Conservation (phyloP, 1,139 yeast species). For the Geotrichum reessii region DNA sequence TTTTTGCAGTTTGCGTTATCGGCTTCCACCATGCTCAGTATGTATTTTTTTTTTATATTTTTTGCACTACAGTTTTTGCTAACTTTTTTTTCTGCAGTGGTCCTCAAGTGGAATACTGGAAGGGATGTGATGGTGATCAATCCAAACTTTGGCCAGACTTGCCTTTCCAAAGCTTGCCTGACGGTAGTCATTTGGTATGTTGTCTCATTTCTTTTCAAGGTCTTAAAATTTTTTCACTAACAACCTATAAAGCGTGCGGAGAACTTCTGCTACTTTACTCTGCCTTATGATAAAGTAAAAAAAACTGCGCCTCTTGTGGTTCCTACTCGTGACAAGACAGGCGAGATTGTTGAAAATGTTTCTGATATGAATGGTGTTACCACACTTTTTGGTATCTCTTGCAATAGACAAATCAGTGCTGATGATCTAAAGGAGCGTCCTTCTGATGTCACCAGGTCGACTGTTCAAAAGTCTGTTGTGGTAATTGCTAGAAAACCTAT, state of each 20-base stretch:
- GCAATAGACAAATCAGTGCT: constrained; percentile 76
- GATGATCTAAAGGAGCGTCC: constrained; percentile 54
- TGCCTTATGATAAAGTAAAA: constrained; percentile 62
- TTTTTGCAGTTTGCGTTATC: constrained; percentile 82
- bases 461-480: constrained; percentile 87
- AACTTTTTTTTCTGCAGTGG: constrained; percentile 47
- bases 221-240: background rate
- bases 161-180: constrained; percentile 93
- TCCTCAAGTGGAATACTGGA: constrained; percentile 93
- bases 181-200: constrained; percentile 67
- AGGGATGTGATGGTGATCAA: constrained; percentile 54
- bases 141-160: constrained; percentile 71
- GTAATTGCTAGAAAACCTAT: constrained; percentile 84
- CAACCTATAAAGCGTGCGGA: constrained; percentile 53
- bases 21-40: constrained; percentile 76
- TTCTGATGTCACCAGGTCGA: constrained; percentile 73
- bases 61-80: background rate
- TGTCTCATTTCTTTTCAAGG: background rate
- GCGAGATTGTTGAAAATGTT: constrained; percentile 31
- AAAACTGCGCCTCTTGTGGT: constrained; percentile 46
- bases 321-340: constrained; percentile 33
- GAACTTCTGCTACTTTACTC: constrained; percentile 84
- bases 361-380: constrained; percentile 46
- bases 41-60: constrained; percentile 7
- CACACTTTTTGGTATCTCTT: constrained; percentile 88